phyloP scores from a whole-genome alignment of 129 eudicot species.

The Mikania micrantha region DNA sequence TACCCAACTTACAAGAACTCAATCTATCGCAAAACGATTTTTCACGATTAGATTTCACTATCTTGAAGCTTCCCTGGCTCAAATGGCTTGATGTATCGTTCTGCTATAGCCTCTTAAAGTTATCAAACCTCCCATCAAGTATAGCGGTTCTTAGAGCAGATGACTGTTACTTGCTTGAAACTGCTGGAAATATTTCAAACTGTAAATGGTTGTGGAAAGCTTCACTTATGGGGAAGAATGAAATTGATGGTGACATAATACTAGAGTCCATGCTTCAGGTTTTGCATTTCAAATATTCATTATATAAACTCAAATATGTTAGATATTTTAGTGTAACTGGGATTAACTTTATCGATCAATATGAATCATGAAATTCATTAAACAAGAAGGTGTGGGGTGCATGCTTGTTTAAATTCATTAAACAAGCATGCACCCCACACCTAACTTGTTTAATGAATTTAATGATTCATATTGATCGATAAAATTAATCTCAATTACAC shows the following conservation, averaged over 20 bases:
- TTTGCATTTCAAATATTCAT: background rate
- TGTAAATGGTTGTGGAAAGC: slow-evolving; percentile 22
- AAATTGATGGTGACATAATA: background rate
- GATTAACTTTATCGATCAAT: too few relatives aligned
- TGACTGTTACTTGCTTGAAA: slow-evolving; percentile 1
- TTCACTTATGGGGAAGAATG: slow-evolving; percentile 1
- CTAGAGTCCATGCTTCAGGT: slow-evolving; percentile 9
- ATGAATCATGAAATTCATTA: too few relatives aligned
- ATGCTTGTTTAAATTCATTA: too few relatives aligned
- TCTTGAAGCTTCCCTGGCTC: slow-evolving; percentile 1
- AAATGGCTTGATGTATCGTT: slow-evolving; percentile 8
- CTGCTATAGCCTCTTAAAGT: background rate
- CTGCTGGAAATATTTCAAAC: slow-evolving; percentile 4
- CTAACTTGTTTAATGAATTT: too few relatives aligned
- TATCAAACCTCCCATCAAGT: background rate
- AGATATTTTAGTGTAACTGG: too few relatives aligned
- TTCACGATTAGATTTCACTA: background rate
- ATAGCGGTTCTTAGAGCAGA: slow-evolving; percentile 13
- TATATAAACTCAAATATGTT: too few relatives aligned
- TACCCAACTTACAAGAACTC: slow-evolving; percentile 9
- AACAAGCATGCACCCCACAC: too few relatives aligned
- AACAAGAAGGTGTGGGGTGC: too few relatives aligned
- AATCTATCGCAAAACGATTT: background rate
- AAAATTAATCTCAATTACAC: too few relatives aligned
- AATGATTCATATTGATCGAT: too few relatives aligned